These are phyloP conservation scores for Omphalotus olearius DNA, from an alignment of 1,284 basidiomycete species.

Conservation along the genomic window DNA sequence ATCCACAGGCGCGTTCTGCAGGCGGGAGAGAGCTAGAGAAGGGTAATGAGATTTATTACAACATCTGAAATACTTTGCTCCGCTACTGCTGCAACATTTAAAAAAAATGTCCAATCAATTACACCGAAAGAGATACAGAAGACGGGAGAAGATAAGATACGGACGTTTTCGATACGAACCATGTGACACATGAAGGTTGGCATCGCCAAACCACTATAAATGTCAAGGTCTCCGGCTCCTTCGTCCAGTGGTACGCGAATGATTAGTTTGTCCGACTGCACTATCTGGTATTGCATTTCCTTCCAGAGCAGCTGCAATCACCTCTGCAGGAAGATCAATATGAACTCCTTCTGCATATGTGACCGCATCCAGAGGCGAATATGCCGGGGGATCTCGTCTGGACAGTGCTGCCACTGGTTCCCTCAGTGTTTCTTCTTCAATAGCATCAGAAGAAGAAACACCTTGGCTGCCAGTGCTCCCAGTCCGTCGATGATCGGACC, in stretches of 20 bases:
- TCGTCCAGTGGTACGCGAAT: conserved; percentile 50
- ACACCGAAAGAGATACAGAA: not conserved
- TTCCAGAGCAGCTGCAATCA: conserved; percentile 77
- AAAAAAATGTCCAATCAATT: conserved; percentile 10
- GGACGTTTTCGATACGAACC: conserved; percentile 9
- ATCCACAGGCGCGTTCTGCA: too few relatives aligned
- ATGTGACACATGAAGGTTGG: not conserved
- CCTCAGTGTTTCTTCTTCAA: conserved; percentile 24
- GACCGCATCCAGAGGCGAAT: conserved; percentile 77
- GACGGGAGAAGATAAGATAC: not conserved
- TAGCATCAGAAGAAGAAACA: conserved; percentile 2
- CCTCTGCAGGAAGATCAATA: conserved; percentile 77
- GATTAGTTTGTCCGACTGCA: conserved; percentile 47
- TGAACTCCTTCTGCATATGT: conserved; percentile 78
- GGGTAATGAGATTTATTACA: conserved; percentile 13
- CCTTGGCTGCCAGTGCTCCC: conserved; percentile 19
- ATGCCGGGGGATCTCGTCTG: conserved; percentile 70
- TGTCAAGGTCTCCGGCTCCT: conserved; percentile 50
- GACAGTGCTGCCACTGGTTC: conserved; percentile 24
- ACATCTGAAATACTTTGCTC: conserved; percentile 6
- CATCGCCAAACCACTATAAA: conserved; percentile 3
- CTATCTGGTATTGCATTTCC: conserved; percentile 55
- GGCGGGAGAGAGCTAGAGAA: not conserved
- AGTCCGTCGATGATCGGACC: conserved; percentile 34
- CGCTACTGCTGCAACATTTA: not conserved